These are phyloP conservation scores for Benincasa hispida DNA, from an alignment of 306 rosid species.

Conservation along the genomic window DNA sequence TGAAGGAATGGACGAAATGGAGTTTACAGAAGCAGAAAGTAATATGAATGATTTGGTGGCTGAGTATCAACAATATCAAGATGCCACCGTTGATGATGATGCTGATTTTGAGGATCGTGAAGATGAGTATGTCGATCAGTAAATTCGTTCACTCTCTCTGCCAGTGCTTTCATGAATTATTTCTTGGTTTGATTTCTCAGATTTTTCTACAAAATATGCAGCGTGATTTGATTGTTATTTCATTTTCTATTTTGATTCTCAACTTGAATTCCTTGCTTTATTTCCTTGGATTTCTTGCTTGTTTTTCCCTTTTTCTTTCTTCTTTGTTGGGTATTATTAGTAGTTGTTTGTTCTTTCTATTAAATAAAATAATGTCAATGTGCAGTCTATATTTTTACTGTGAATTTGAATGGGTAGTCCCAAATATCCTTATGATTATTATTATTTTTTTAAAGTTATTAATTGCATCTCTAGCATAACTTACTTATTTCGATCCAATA, in stretches of 20 bases:
- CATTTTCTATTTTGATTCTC: slow-evolving; percentile 2
- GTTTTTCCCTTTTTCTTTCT: not conserved
- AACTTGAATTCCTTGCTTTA: slow-evolving; percentile 8
- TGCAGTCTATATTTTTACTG: not conserved
- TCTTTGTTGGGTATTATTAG: slow-evolving; percentile 9
- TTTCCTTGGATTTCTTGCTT: not conserved
- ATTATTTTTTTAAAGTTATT: too few species aligned
- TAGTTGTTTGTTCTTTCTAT: slow-evolving; percentile 14
- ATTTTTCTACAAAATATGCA: not conserved
- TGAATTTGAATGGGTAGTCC: not conserved
- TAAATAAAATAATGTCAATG: not conserved
- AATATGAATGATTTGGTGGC: slow-evolving; percentile 95
- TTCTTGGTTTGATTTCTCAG: not conserved
- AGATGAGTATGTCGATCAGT: slow-evolving; percentile 22
- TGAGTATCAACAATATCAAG: slow-evolving; percentile 91
- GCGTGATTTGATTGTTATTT: not conserved
- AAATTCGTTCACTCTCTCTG: not conserved
- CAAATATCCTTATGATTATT: too few species aligned
- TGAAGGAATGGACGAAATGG: slow-evolving; percentile 97
- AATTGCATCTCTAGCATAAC: too few species aligned
- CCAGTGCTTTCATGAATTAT: not conserved
- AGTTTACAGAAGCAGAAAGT: slow-evolving; percentile 88
- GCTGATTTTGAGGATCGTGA: slow-evolving; percentile 54
- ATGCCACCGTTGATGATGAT: slow-evolving; percentile 76
- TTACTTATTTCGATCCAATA: not conserved